Evolutionary conservation across 2,329 filamentous ascomycete species (phyloP).

Genomic region (Talaromyces pinophilus): DNA sequence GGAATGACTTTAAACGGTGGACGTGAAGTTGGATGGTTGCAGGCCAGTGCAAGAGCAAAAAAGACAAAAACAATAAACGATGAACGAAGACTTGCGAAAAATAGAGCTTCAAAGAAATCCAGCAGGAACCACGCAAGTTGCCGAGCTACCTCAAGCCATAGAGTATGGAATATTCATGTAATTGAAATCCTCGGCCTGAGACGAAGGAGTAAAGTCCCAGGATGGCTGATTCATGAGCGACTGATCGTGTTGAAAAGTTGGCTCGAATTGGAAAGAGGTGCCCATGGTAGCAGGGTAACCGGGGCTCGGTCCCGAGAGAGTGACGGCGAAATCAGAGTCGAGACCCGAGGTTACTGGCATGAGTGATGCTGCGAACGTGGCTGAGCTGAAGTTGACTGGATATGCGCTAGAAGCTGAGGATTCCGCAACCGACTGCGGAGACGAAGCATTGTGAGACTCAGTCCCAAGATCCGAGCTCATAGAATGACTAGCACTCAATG

Average conservation of each 20-base stretch:
- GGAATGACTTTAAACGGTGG: conserved; percentile 26
- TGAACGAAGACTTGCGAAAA: conserved; percentile 18
- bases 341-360: conserved; percentile 31
- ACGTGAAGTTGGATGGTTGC: conserved; percentile 26
- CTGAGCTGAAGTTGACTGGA: conserved; percentile 44
- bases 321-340: conserved; percentile 43
- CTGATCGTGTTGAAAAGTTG: conserved; percentile 36
- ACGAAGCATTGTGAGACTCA: conserved; percentile 51
- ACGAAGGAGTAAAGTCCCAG: conserved; percentile 42
- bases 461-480: conserved; percentile 51
- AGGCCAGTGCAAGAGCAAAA: conserved; percentile 24
- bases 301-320: conserved; percentile 35
- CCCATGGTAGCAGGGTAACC: conserved; percentile 35
- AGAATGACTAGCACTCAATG: conserved; percentile 41
- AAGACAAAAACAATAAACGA: conserved; percentile 16
- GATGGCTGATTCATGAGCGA: conserved; percentile 37
- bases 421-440: conserved; percentile 52
- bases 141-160: conserved; percentile 29
- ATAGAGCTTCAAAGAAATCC: neutral
- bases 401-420: conserved; percentile 49
- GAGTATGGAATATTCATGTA: conserved; percentile 40
- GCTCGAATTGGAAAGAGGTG: conserved; percentile 36
- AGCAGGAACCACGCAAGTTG: conserved; percentile 2
- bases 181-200: conserved; percentile 32
- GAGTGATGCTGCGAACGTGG: conserved; percentile 49